These are phyloP conservation scores for Trichosporon coremiiforme DNA, from an alignment of 1,284 basidiomycete genomes.

Conservation along the genomic window DNA sequence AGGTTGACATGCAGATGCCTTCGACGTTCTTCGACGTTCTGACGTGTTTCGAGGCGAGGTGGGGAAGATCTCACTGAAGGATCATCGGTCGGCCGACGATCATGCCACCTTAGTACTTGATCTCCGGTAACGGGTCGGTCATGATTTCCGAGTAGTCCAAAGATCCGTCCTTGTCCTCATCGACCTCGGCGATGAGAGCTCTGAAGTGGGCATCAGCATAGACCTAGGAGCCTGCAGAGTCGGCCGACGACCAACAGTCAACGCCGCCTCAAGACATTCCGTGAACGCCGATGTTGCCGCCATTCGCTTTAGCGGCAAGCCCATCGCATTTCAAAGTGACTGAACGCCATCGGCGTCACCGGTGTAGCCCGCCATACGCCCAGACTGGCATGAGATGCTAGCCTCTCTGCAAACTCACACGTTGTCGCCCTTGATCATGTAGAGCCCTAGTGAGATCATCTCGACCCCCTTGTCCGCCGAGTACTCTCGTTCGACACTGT, in stretches of 20 bases:
- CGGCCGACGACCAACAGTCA: background rate
- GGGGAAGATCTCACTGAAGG: background rate
- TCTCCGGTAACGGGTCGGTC: constrained; percentile 70
- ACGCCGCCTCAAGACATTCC: background rate
- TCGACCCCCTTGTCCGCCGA: constrained; percentile 88
- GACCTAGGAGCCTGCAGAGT: background rate
- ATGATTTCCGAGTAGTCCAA: constrained; percentile 77
- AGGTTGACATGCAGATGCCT: background rate
- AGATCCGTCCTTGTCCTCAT: constrained; percentile 76
- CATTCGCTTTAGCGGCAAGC: background rate
- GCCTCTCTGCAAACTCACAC: constrained; percentile 65
- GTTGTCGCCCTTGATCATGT: constrained; percentile 96
- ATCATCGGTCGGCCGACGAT: background rate
- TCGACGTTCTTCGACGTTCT: background rate
- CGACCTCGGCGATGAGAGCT: constrained; percentile 86
- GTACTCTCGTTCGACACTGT: constrained; percentile 87
- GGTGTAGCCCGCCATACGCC: background rate
- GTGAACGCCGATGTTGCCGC: background rate
- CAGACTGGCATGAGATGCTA: background rate
- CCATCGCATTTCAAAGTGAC: background rate
- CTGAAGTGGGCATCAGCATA: constrained; percentile 56
- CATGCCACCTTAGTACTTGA: constrained; percentile 34
- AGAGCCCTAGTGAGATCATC: constrained; percentile 91
- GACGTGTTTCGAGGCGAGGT: too few relatives aligned
- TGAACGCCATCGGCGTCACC: background rate